Evolutionary conservation across 768 basidiomycete genomes (phyloP), one percentile per base, ranked within the genome.

Genomic region (Panus rudis): DNA sequence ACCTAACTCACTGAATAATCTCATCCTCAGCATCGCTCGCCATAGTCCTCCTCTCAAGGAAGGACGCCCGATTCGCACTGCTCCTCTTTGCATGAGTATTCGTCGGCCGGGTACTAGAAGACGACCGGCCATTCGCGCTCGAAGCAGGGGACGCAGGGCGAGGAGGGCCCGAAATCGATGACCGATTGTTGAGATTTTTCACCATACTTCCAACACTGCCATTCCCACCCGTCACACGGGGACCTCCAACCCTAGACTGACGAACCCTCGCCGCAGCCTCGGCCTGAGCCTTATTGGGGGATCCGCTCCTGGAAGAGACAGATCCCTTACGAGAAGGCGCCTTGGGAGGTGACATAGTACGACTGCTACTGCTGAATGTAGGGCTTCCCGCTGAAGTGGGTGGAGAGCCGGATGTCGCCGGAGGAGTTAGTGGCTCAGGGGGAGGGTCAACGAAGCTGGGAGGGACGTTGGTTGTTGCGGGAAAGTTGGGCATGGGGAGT

Each of bases 1-100:
- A 25, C 33, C 10, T 14, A 17, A 4, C 22, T 47, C 39, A 41
- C 48, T 49, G 41, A 8, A 83, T 68, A 45, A 84, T 65, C 51
- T 83, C 76, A 49, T 88, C 87, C 58, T 90, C 87, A 26, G 85
- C 85, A 55, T 89, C 86, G 56, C 83, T 85, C 31, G 81, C 84
- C 81, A 84, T 83, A 38, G 85, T 87, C 60, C 84, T 73, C 56
- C 84, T 74, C 41, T 84, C 80, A 45, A 70, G 64, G 51, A 51
- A 47, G 30, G 58, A 54, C 34, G 60, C 52, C 24, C 62, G 56
- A 13, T 63, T 60, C 33, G 61, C 61, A 44, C 58, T 58, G 52
- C 57, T 61, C 44, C 45, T 56, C 57, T 55, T 58, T 41, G 45
- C 47, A 42, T 57, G 46, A 30, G 44, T 30, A 33, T 41, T 49